Conservation (phyloP, 805 yeast genomes). For the Pichia rugopelliculosa region DNA sequence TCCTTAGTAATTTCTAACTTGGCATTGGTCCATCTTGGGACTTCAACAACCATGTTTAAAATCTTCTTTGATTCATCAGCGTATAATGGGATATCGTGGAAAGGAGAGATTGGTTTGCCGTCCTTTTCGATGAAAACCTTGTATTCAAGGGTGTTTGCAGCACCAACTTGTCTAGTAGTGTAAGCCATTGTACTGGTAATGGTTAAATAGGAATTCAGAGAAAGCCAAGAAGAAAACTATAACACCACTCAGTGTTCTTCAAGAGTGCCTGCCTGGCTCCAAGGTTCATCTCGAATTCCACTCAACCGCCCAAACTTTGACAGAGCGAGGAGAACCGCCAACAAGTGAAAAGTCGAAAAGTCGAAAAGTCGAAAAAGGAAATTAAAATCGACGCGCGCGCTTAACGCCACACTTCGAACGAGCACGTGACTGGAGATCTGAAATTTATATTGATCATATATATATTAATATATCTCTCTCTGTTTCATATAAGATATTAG, state of each 20-base stretch:
- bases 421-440: neutral
- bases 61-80: conserved; percentile 91
- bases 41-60: conserved; percentile 78
- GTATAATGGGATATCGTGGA: conserved; percentile 89
- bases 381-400: too few relatives aligned
- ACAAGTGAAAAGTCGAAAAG: too few relatives aligned
- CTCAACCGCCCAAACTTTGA: too few relatives aligned
- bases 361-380: neutral
- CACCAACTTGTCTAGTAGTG: conserved; percentile 89
- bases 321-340: neutral
- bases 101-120: conserved; percentile 91
- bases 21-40: conserved; percentile 98
- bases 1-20: conserved; percentile 92
- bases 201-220: neutral
- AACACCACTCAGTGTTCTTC: neutral
- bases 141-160: conserved; percentile 92
- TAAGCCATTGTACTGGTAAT: conserved; percentile 46
- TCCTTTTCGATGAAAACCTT: conserved; percentile 85
- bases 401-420: neutral
- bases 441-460: too few relatives aligned
- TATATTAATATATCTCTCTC: too few relatives aligned
- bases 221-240: neutral
- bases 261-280: too few relatives aligned
- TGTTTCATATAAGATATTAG: too few relatives aligned
- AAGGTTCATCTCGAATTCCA: too few relatives aligned